Evolutionary conservation across 768 basidiomycete species (phyloP).

Genomic region (Tulasnella sp.): DNA sequence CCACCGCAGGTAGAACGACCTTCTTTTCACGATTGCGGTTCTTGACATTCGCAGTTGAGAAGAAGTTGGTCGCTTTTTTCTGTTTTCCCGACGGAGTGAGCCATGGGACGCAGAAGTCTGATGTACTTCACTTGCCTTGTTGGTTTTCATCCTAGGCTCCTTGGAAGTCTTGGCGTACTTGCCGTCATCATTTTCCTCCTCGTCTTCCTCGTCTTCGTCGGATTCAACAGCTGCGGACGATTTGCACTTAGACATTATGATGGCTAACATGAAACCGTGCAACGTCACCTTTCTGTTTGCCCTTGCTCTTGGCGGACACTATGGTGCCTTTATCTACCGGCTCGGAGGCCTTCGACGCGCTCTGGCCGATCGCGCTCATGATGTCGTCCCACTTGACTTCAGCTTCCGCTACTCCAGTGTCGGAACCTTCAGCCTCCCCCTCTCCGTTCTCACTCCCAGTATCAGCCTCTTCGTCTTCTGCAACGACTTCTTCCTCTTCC

Average conservation of each 20-base stretch:
- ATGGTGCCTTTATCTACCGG: background rate
- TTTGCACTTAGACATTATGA: background rate
- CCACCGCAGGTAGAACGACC: background rate
- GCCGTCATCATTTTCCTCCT: constrained; percentile 17
- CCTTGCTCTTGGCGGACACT: constrained; percentile 19
- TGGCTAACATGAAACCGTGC: no score
- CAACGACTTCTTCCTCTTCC: no score
- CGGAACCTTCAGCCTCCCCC: constrained; percentile 22
- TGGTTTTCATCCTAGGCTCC: constrained; percentile 81
- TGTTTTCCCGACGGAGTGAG: constrained; percentile 22
- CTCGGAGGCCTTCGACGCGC: constrained; percentile 34
- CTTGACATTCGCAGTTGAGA: constrained; percentile 72
- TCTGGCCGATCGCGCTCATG: constrained; percentile 33
- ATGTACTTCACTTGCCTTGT: constrained; percentile 49
- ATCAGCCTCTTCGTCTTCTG: no score
- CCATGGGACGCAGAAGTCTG: constrained; percentile 1
- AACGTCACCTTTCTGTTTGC: constrained; percentile 24
- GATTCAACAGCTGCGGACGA: background rate
- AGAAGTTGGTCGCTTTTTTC: constrained; percentile 88
- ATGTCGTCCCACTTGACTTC: constrained; percentile 81
- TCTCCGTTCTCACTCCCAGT: background rate
- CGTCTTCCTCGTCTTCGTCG: constrained; percentile 12
- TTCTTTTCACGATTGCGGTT: constrained; percentile 36
- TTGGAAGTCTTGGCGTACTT: constrained; percentile 32
- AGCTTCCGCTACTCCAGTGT: constrained; percentile 21